Evolutionary conservation across 2,329 filamentous ascomycete genomes (phyloP), one percentile per base, ranked within the genome.

Genomic region (Alternaria hordeiaustralica): DNA sequence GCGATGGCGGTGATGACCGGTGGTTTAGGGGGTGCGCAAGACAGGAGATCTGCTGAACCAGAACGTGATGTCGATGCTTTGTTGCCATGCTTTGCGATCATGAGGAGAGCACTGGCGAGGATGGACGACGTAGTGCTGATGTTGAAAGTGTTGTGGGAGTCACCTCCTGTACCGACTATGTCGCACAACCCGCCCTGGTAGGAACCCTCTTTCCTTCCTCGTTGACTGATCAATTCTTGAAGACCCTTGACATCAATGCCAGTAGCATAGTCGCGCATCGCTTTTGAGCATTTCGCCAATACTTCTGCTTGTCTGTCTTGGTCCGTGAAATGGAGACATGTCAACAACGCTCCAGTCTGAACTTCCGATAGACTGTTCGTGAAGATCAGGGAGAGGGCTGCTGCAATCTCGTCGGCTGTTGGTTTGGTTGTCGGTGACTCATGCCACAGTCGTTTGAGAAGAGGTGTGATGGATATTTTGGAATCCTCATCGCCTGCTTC

Each of bases 101-200:
- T 86, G 36, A 99, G 87, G 26, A 96, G 84, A 5, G 94, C 89
- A 6, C 94, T 96, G 50, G 93, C 93, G 53, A 99, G 85, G 76
- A 99, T 97, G 18, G 94, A 97, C 3, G 96, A 89, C 7, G 96
- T 97, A 5, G 96, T 99, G 72, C 92, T 96, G 78, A 99, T 95
- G 81, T 99, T 99, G 88, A 97, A 99, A 33, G 96, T 99, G 80
- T 97, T 93, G 85, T 98, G 94, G 20, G 92, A 91, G 83, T 99
- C 96, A 76, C 96, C 96, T 70, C 96, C 96, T 8, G 96, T 99
- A 71, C 96, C 96, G 62, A 99, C 96, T 78, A 99, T 98, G 80
- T 99, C 96, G 79, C 94, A 90, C 78, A 99, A 82, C 5, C 95
- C 95, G 66, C 96, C 96, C 11, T 84, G 77, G 79, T 99, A 99